Evolutionary conservation across 2,329 filamentous ascomycete species (phyloP).

Genomic region (Leptographium radiaticola): DNA sequence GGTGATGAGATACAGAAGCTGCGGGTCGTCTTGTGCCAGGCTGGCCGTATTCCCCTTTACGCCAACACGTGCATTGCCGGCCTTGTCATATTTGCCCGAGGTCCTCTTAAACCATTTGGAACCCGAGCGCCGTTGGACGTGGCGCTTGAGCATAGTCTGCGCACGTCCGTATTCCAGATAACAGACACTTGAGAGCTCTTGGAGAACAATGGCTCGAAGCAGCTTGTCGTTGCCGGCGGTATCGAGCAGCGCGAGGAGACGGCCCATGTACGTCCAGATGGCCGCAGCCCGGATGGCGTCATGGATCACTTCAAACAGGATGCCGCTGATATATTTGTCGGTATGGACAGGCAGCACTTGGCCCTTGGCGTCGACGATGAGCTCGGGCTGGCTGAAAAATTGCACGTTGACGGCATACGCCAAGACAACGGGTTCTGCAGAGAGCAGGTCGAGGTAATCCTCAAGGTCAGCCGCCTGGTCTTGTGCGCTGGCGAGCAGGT

Average conservation of each 20-base stretch:
- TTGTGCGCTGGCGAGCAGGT: constrained; percentile 17
- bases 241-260: constrained; percentile 23
- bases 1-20: constrained; percentile 29
- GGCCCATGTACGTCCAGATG: constrained; percentile 26
- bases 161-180: constrained; percentile 28
- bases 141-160: constrained; percentile 26
- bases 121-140: constrained; percentile 21
- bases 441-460: constrained; percentile 22
- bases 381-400: constrained; percentile 27
- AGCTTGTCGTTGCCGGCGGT: constrained; percentile 14
- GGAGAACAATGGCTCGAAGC: constrained; percentile 22
- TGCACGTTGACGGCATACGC: constrained; percentile 20
- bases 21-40: constrained; percentile 23
- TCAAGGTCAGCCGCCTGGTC: constrained; percentile 21
- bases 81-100: constrained; percentile 21
- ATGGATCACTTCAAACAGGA: constrained; percentile 29
- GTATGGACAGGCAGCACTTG: constrained; percentile 22
- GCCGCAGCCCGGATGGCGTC: constrained; percentile 20
- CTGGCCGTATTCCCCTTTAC: constrained; percentile 28
- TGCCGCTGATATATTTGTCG: constrained; percentile 27
- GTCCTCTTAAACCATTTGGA: constrained; percentile 28
- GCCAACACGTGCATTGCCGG: constrained; percentile 21
- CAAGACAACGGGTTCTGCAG: constrained; percentile 20
- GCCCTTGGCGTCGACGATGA: constrained; percentile 31
- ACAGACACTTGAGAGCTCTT: constrained; percentile 32